phyloP scores from a whole-genome alignment of 345 rosid species.

The Reutealis trisperma region DNA sequence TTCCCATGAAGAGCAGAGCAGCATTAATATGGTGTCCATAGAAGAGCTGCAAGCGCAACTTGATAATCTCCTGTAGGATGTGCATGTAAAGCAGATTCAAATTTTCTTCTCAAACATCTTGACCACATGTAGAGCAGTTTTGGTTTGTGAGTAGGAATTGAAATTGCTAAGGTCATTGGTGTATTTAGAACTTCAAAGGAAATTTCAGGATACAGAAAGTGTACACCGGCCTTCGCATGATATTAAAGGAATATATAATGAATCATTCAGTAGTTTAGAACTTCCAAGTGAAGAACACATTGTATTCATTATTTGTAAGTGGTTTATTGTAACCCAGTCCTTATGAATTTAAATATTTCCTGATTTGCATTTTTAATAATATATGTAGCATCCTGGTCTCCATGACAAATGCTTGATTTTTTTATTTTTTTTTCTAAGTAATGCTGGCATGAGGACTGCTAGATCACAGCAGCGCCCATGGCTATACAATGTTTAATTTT shows the following conservation, averaged over 20 bases:
- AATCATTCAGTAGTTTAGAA: neutral
- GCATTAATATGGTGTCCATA: conserved; percentile 61
- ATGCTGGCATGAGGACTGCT: no score
- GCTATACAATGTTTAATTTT: no score
- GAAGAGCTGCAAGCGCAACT: conserved; percentile 74
- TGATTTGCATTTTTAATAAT: neutral
- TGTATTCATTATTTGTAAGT: neutral
- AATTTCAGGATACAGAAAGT: neutral
- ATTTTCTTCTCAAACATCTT: neutral
- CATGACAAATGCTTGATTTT: no score
- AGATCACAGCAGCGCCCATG: no score
- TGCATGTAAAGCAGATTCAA: neutral
- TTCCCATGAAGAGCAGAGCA: conserved; percentile 65
- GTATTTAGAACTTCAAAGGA: neutral
- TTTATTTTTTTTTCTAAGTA: no score
- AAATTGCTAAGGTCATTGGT: neutral
- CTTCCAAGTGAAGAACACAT: neutral
- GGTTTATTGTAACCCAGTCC: neutral
- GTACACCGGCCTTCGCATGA: neutral
- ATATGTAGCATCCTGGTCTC: no score
- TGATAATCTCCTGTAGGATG: conserved; percentile 55
- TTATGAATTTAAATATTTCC: neutral
- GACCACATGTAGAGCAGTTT: neutral
- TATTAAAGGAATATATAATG: neutral
- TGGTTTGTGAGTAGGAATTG: neutral